These are phyloP conservation scores for Talaromyces piceae DNA, from an alignment of 2,329 filamentous ascomycete genomes.

Conservation along the genomic window DNA sequence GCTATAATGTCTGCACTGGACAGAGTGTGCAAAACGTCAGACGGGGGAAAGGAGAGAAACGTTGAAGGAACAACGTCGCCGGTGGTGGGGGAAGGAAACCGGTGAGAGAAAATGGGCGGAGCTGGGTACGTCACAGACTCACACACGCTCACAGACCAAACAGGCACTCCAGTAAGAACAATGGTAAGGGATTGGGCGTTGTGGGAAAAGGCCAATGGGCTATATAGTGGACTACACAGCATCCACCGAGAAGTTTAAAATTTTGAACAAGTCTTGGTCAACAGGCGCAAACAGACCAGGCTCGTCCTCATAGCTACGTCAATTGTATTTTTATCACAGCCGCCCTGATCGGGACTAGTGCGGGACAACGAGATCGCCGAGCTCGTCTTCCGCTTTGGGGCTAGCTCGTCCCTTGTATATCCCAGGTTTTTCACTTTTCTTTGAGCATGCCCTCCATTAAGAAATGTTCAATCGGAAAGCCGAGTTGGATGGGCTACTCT, in stretches of 20 bases:
- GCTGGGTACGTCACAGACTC: slow-evolving; percentile 11
- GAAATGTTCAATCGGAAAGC: too few relatives aligned
- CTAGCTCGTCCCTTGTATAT: too few relatives aligned
- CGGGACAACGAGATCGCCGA: not conserved
- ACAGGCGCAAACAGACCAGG: not conserved
- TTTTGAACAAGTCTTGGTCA: not conserved
- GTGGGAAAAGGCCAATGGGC: too few relatives aligned
- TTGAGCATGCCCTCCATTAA: too few relatives aligned
- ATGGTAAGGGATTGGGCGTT: too few relatives aligned
- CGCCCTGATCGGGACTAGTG: not conserved
- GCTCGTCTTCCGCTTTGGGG: not conserved
- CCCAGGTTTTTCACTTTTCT: too few relatives aligned
- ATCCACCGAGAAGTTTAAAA: too few relatives aligned
- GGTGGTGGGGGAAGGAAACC: slow-evolving; percentile 20
- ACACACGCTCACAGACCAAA: too few relatives aligned
- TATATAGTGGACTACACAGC: too few relatives aligned
- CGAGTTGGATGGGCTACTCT: too few relatives aligned
- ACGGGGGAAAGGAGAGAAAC: not conserved
- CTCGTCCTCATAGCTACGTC: not conserved
- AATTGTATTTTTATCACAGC: not conserved
- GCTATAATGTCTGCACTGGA: not conserved
- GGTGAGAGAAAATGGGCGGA: slow-evolving; percentile 32
- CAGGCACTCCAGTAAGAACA: too few relatives aligned
- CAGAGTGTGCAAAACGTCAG: not conserved
- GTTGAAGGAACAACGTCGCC: slow-evolving; percentile 2